Evolutionary conservation across 1,139 yeast species (phyloP), one percentile per base, ranked within the genome.

Genomic region (Tardiomyces digboiensis): DNA sequence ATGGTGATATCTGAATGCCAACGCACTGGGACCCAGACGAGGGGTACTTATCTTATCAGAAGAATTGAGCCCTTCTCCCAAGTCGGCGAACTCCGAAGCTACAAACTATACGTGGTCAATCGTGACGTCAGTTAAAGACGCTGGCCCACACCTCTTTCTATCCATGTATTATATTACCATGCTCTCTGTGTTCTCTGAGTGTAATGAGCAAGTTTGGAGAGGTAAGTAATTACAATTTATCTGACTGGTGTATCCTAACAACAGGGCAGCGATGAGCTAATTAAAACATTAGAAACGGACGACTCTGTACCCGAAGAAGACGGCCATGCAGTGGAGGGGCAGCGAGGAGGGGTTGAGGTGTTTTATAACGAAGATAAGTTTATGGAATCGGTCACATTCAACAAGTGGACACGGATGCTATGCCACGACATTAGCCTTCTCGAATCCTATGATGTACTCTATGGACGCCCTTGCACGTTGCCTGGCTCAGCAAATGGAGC

Each of bases 351-450:
- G 16, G 26, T 18, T 19, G 29, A 20, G 16, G 18, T 19, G 14
- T 47, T 46, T 40, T 48, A 53, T 38, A 41, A 45, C 21, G 50
- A 52, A 4, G 12, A 4, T 3, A 26, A 5, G 10, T 54, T 53
- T 36, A 36, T 19, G 2, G 36, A 40, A 3, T 52, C 57, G 3
- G 18, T 45, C 20, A 54, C 57, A 0, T 52, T 44, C 40, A 49
- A 51, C 38, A 45, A 49, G 39, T 54, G 58, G 58, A 52, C 54
- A 2, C 57, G 57, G 2, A 22, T 54, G 20, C 41, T 44, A 13
- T 49, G 55, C 33, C 45, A 45, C 16, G 57, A 54, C 36, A 29
- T 53, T 7, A 44, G 40, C 7, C 33, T 36, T 10, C 36, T 54
- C 14, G 33, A 43, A 5, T 36, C 52, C 5, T 53, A 43, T 36